A percentile compares a stretch with the other conserved stretches of the same genome.
Evolutionary conservation across 768 basidiomycete species (phyloP).

Genomic region (Piloderma croceum): DNA sequence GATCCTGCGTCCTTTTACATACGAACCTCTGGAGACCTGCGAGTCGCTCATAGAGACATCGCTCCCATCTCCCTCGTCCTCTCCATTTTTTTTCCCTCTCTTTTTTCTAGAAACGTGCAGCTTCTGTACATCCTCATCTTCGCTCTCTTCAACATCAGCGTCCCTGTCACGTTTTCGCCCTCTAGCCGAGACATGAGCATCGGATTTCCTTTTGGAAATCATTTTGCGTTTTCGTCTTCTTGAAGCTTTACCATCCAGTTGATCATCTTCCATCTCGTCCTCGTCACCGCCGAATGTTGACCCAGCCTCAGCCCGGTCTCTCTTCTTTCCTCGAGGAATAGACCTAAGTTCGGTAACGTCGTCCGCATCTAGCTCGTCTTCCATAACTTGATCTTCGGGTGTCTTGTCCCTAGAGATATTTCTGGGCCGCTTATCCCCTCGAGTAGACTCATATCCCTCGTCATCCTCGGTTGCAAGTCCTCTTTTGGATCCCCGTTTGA

Average conservation of each 20-base stretch:
- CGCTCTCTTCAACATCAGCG: not conserved
- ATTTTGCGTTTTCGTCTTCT: constrained; percentile 55
- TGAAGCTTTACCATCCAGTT: constrained; percentile 27
- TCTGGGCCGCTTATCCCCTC: constrained; percentile 50
- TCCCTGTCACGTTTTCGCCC: not conserved
- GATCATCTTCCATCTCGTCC: constrained; percentile 31
- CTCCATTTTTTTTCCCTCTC: constrained; percentile 4
- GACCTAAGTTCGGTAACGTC: constrained; percentile 31
- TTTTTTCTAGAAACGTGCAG: constrained; percentile 7
- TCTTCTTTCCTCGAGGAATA: constrained; percentile 56
- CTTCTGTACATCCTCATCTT: constrained; percentile 17
- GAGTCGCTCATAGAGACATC: constrained; percentile 49
- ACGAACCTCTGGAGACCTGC: constrained; percentile 40
- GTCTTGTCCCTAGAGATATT: constrained; percentile 45
- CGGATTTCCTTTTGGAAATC: constrained; percentile 48
- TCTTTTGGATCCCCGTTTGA: constrained; percentile 47
- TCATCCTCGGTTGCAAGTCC: constrained; percentile 41
- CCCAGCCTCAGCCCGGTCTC: constrained; percentile 68
- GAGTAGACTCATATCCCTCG: constrained; percentile 30
- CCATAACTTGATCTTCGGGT: constrained; percentile 28
- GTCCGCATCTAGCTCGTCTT: constrained; percentile 44
- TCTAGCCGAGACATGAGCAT: constrained; percentile 24
- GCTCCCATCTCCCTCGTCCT: constrained; percentile 25
- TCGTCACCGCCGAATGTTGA: constrained; percentile 67
- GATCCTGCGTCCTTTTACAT: constrained; percentile 52